A percentile compares a stretch with the other conserved stretches of the same genome.
phyloP scores from a whole-genome alignment of 1,139 yeast genomes.

The Nakaseomyces glabratus region DNA sequence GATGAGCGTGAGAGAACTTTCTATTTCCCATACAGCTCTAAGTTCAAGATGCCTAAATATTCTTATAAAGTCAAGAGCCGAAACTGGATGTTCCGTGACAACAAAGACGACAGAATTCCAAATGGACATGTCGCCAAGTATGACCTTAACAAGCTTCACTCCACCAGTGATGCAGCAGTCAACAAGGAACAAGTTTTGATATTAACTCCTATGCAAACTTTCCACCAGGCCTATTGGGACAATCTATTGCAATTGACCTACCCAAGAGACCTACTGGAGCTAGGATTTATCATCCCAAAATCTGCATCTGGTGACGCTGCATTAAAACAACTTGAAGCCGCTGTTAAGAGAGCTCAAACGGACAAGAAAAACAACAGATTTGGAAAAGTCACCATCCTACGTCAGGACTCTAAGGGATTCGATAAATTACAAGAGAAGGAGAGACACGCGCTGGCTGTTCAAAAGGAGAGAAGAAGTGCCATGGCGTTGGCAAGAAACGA shows the following conservation, averaged over 20 bases:
- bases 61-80: slow-evolving; percentile 38
- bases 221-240: slow-evolving; percentile 79
- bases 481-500: slow-evolving; percentile 96
- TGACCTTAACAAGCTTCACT: slow-evolving; percentile 66
- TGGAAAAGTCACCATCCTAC: slow-evolving; percentile 71
- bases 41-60: slow-evolving; percentile 35
- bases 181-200: slow-evolving; percentile 76
- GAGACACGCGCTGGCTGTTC: slow-evolving; percentile 68
- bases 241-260: slow-evolving; percentile 65
- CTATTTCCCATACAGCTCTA: slow-evolving; percentile 29
- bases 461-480: slow-evolving; percentile 76
- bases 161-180: slow-evolving; percentile 58
- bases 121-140: slow-evolving; percentile 78
- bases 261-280: slow-evolving; percentile 74
- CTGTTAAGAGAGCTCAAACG: slow-evolving; percentile 60
- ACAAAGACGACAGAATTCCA: slow-evolving; percentile 42
- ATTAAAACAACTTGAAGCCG: slow-evolving; percentile 57
- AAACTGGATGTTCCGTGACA: slow-evolving; percentile 42
- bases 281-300: slow-evolving; percentile 88
- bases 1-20: slow-evolving; percentile 30
- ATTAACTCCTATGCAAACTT: slow-evolving; percentile 81
- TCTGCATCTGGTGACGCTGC: slow-evolving; percentile 73
- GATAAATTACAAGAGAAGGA: slow-evolving; percentile 67
- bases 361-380: slow-evolving; percentile 51
- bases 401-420: slow-evolving; percentile 81